Percentiles rank a stretch among this genome's conserved stretches.
Conservation (phyloP, 2,329 filamentous ascomycete genomes). For the Alternaria gaisen region DNA sequence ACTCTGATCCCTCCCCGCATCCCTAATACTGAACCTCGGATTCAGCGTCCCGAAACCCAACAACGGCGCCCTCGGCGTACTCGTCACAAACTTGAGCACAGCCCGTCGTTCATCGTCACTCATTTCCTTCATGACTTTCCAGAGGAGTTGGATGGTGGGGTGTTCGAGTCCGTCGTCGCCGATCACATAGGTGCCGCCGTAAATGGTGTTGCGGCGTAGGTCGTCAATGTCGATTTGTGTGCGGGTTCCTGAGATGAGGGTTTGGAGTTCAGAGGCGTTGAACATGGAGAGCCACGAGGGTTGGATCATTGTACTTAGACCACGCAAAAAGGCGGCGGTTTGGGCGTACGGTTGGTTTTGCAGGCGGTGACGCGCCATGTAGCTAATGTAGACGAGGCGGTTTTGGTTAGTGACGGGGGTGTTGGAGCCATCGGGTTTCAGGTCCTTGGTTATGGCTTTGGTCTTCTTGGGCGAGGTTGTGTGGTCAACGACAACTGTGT, state of each 20-base stretch:
- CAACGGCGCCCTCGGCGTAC: slow-evolving; percentile 87
- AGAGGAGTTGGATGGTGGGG: slow-evolving; percentile 85
- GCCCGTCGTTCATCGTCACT: slow-evolving; percentile 80
- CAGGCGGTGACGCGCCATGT: slow-evolving; percentile 86
- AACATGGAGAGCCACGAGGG: slow-evolving; percentile 98
- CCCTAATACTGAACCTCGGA: slow-evolving; percentile 88
- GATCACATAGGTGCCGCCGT: slow-evolving; percentile 86
- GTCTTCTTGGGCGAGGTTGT: slow-evolving; percentile 51
- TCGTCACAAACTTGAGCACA: slow-evolving; percentile 95
- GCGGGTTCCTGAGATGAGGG: slow-evolving; percentile 87
- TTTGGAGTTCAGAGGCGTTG: slow-evolving; percentile 94
- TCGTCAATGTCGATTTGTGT: slow-evolving; percentile 88
- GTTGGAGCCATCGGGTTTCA: slow-evolving; percentile 79
- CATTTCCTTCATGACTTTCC: slow-evolving; percentile 83
- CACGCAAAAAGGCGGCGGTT: slow-evolving; percentile 86
- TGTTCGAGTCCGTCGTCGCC: slow-evolving; percentile 92
- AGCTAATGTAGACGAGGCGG: slow-evolving; percentile 90
- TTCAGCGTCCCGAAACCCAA: slow-evolving; percentile 87
- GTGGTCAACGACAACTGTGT: slow-evolving; percentile 61
- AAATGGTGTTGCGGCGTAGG: slow-evolving; percentile 81
- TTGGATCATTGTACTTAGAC: slow-evolving; percentile 86
- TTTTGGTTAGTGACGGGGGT: slow-evolving; percentile 89
- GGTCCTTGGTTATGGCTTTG: slow-evolving; percentile 74
- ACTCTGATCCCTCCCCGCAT: slow-evolving; percentile 77
- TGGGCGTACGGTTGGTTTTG: slow-evolving; percentile 81